Conservation (phyloP, 805 yeast genomes). For the Metschnikowia lachancei region DNA sequence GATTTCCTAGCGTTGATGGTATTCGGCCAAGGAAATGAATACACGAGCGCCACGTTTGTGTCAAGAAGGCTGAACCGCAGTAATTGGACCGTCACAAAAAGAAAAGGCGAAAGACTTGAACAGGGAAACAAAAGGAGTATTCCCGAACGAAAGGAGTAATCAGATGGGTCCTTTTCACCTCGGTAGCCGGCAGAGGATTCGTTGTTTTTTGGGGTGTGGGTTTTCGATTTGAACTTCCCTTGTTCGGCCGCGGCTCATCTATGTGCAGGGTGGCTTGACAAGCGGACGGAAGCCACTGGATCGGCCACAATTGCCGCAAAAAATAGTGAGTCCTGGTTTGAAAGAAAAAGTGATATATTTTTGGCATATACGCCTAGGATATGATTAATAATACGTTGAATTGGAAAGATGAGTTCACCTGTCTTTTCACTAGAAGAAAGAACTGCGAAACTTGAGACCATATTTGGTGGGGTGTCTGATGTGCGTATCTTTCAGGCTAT, state of each 20-base stretch:
- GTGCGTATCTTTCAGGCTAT: no score
- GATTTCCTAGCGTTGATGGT: neutral
- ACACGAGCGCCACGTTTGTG: neutral
- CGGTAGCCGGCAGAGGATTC: conserved; percentile 5
- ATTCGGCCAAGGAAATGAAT: neutral
- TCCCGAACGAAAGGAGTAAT: conserved; percentile 2
- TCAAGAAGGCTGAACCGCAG: neutral
- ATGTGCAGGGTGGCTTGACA: conserved; percentile 3
- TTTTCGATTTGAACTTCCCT: conserved; percentile 8
- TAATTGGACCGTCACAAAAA: neutral
- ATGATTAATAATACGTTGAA: no score
- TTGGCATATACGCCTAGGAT: no score
- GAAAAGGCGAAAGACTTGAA: neutral
- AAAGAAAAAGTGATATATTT: no score
- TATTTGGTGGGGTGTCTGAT: no score
- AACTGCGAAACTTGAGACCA: no score
- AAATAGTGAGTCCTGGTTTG: no score
- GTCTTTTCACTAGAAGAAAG: no score
- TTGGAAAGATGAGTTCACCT: no score
- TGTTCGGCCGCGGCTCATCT: conserved; percentile 11
- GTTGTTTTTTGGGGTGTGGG: conserved; percentile 7
- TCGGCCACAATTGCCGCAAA: no score
- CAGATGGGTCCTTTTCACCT: conserved; percentile 5
- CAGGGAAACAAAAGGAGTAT: neutral
- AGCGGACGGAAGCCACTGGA: neutral